phyloP scores from a whole-genome alignment of 495 filamentous ascomycete genomes.

The Aspergillus hancockii region DNA sequence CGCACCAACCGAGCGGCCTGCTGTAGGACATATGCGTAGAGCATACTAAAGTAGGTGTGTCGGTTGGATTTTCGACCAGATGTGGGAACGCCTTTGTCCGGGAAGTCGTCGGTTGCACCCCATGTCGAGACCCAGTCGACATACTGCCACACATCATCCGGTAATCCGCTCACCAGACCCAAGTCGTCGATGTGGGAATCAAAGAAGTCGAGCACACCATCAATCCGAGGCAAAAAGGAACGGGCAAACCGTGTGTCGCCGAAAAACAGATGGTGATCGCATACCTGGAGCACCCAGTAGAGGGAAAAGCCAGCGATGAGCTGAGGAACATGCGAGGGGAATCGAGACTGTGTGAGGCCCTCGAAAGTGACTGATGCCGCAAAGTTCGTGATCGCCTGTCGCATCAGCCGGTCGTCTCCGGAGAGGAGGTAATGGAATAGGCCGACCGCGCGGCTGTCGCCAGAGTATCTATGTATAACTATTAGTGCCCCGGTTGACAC shows the following conservation, averaged over 20 bases:
- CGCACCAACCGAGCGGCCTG: slow-evolving; percentile 29
- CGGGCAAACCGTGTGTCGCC: slow-evolving; percentile 31
- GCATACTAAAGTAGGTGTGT: slow-evolving; percentile 40
- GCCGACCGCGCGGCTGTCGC: slow-evolving; percentile 32
- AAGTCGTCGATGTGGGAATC: slow-evolving; percentile 27
- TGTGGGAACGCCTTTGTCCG: slow-evolving; percentile 39
- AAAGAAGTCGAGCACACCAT: slow-evolving; percentile 42
- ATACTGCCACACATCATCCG: slow-evolving; percentile 36
- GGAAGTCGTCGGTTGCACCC: slow-evolving; percentile 35
- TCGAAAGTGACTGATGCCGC: slow-evolving; percentile 30
- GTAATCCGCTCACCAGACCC: slow-evolving; percentile 33
- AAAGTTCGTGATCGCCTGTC: slow-evolving; percentile 39
- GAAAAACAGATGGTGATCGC: slow-evolving; percentile 38
- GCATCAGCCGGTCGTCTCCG: slow-evolving; percentile 39
- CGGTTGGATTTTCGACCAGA: slow-evolving; percentile 28
- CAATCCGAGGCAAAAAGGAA: slow-evolving; percentile 33
- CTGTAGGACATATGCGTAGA: slow-evolving; percentile 37
- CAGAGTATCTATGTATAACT: slow-evolving; percentile 23
- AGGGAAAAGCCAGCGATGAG: slow-evolving; percentile 39
- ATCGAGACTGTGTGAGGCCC: slow-evolving; percentile 38
- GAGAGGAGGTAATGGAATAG: slow-evolving; percentile 42
- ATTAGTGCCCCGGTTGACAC: not conserved
- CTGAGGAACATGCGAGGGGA: slow-evolving; percentile 37
- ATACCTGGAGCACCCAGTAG: slow-evolving; percentile 40
- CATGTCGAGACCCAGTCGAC: slow-evolving; percentile 44